Evolutionary conservation across 2,329 filamentous ascomycete species (phyloP), one percentile per base, ranked within the genome.

Genomic region (Ophiostoma piceae): DNA sequence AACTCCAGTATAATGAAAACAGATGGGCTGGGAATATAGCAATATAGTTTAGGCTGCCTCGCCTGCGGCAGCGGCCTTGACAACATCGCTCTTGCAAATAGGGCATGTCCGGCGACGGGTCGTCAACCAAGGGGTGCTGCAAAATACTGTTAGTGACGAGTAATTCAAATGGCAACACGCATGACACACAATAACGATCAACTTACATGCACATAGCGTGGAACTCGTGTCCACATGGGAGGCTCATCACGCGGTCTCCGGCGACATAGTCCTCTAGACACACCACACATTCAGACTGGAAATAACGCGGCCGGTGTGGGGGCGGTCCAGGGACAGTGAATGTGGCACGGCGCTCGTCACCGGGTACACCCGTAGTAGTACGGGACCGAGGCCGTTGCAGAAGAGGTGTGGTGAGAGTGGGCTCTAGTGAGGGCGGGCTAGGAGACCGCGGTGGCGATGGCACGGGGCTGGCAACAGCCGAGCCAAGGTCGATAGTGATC

Each of bases 41-140:
- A 12, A 57, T 32, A 35, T 37, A 22, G n/a, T 11, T 41, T 65
- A 71, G 4, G 70, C 70, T 0, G 68, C 51, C 0, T 72, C 73
- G 47, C 72, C 71, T 1, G 43, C n/a, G 0, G 69, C 16, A 0
- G 69, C 16, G 0, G 64, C 69, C 29, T 86, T 83, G 19, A 99
- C 94, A 47, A 99, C 95, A 77, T 99, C 95, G 67, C 94, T 93
- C 82, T 99, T 99, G 82, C 95, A 99, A 72, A 99, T 98, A 0
- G 95, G 95, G 76, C 95, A 99, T n/a, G 95, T 99, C 73, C 95
- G 90, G 73, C 95, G 90, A 67, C 94, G 89, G 19, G 94, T 98
- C 0, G 94, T 97, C 68, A 99, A 83, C 95, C 95, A 99, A 1
- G 95, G 95, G 4, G 95, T 98, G 77, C 93, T 97, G 73, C n/a